Base-by-base conservation (phyloP, 176 grass and related monocot genomes). In the Miscanthus lutarioriparius region DNA sequence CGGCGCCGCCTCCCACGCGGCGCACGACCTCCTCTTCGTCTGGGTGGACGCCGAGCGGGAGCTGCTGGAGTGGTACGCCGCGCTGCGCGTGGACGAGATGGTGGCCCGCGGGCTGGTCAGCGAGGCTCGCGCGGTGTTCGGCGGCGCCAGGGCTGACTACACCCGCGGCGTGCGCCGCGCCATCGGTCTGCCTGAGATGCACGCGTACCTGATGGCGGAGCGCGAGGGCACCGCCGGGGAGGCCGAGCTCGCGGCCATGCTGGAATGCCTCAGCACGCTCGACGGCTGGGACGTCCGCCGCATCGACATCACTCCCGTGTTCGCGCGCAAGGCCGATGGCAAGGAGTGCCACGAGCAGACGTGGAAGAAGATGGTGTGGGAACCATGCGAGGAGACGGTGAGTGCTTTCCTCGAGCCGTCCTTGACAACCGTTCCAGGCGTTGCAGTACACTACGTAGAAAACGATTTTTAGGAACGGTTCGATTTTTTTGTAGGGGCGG, bases 181-280 rank as follows among this genome's bases (percentile, higher is more conserved):
- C 39, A 97, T 97, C 36, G 87, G 95, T 9, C 71, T 97, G 28
- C 86, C 90, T 38, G 88, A 97, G 75, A 73, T 97, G 83, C 88
- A 94, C 65, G 80, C 78, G 0, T 97, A 91, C 85, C 82, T 91
- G 10, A 68, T 44, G 6, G 77, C 87, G 7, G 39, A 86, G 84
- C 72, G 84, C n/a, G 83, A 20, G 8, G 63, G 73, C 12, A 3
- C 2, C 22, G 77, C 70, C 8, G 72, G 41, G 11, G 69, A 81
- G 66, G 83, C 59, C 5, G 85, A 78, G 13, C 72, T 77, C 14
- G 73, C 22, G 17, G 69, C 1, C 15, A 65, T 90, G 75, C 67
- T 94, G 26, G n/a, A 17, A 44, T 30, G 63, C 4, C 40, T 97
- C 7, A 75, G 83, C 61, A 63, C 15, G 43, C 73, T 92, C 22